These are phyloP conservation scores for Neonectria faginata DNA, from an alignment of 2,329 filamentous ascomycete species.

Conservation along the genomic window DNA sequence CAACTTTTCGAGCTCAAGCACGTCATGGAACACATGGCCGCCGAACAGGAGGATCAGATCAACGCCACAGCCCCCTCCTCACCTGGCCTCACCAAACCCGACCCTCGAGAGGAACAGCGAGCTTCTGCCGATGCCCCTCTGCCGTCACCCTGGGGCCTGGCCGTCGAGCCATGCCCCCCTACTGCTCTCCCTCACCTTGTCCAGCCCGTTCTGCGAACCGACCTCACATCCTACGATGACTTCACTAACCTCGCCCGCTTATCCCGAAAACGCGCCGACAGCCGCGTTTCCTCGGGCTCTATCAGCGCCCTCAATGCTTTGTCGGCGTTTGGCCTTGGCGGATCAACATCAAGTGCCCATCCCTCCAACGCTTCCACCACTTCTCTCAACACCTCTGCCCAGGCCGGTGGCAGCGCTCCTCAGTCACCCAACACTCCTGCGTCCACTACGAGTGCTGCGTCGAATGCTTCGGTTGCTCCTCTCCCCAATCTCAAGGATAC, in stretches of 20 bases:
- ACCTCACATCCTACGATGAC: slow-evolving; percentile 84
- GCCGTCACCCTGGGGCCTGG: slow-evolving; percentile 47
- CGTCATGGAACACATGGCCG: slow-evolving; percentile 88
- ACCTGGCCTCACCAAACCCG: slow-evolving; percentile 78
- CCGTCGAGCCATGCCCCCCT: slow-evolving; percentile 64
- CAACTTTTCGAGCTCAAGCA: slow-evolving; percentile 91
- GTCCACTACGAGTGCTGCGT: slow-evolving; percentile 61
- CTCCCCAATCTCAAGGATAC: slow-evolving; percentile 83
- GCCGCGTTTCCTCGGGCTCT: slow-evolving; percentile 78
- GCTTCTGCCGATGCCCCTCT: slow-evolving; percentile 48
- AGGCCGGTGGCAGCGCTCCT: slow-evolving; percentile 64
- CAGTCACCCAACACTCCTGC: slow-evolving; percentile 70
- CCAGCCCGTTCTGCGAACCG: slow-evolving; percentile 83
- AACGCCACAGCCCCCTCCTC: slow-evolving; percentile 84
- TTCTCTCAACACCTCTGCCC: slow-evolving; percentile 65
- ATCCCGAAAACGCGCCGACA: slow-evolving; percentile 70
- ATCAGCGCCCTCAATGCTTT: slow-evolving; percentile 63
- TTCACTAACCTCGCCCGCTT: slow-evolving; percentile 82
- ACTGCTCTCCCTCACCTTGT: slow-evolving; percentile 85
- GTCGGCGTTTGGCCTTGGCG: slow-evolving; percentile 57
- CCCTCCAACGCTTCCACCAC: slow-evolving; percentile 71
- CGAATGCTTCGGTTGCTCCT: slow-evolving; percentile 49
- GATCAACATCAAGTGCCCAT: slow-evolving; percentile 59
- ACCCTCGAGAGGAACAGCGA: slow-evolving; percentile 63
- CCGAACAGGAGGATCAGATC: slow-evolving; percentile 77